A percentile compares a stretch with the other conserved stretches of the same genome.
These are phyloP conservation scores for Citrus trifoliata DNA, from an alignment of 345 rosid genomes.

Conservation along the genomic window DNA sequence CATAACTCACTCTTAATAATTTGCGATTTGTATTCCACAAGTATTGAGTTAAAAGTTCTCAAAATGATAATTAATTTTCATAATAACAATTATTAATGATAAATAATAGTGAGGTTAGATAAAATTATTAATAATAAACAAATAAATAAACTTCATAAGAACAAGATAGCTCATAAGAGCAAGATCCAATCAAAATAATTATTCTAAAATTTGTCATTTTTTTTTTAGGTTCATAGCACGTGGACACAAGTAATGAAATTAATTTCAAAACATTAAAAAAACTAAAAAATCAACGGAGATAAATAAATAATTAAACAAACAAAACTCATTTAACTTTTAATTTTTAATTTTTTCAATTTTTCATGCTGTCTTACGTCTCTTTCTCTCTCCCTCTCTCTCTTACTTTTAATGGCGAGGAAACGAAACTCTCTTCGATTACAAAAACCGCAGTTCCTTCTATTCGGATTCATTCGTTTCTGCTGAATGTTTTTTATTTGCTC, in stretches of 20 bases:
- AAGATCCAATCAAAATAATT: neutral
- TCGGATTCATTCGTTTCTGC: neutral
- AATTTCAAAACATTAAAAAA: too few species aligned
- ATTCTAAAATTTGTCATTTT: neutral
- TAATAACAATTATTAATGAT: too few species aligned
- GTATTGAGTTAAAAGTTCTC: neutral
- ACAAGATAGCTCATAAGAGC: neutral
- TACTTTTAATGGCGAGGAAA: conserved; percentile 1
- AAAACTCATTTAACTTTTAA: neutral
- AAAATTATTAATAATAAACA: too few species aligned
- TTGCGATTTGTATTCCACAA: neutral
- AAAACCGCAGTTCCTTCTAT: neutral
- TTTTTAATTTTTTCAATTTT: neutral
- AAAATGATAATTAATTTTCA: neutral
- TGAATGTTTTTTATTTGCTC: neutral
- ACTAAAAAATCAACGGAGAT: too few species aligned
- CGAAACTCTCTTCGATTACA: neutral
- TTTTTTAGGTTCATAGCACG: neutral
- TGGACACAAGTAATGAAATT: too few species aligned
- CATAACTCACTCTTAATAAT: too few species aligned
- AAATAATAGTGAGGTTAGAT: too few species aligned
- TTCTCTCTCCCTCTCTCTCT: neutral
- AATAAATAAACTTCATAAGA: neutral
- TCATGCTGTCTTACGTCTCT: neutral
- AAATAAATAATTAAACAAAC: too few species aligned